Base-by-base conservation (phyloP, 129 eudicot genomes). In the Cynara cardunculus region DNA sequence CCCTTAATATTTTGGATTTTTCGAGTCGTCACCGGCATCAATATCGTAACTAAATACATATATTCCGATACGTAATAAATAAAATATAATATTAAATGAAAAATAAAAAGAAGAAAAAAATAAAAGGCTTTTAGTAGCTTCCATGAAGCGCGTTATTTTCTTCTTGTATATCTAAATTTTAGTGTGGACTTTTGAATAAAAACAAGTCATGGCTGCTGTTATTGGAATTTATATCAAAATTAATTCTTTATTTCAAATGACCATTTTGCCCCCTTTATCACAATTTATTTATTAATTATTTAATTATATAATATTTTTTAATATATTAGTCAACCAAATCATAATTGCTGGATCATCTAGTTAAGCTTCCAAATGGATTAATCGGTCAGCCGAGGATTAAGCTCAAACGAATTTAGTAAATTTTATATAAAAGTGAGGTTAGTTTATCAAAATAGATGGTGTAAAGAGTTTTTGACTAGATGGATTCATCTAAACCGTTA, bases 111-210 rank as follows among this genome's bases (percentile, higher is more conserved):
- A 56, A 56, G 24, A 16, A 56, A 6, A 6, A 41, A 41, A 9
- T 10, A 28, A 44, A 69, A 19, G 35, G 9, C 12, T 67, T 31
- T 32, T 78, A 46, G 84, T 35, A 18, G 70, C 44, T 74, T 81
- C 56, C 46, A 73, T 80, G 64, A 72, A 81, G 56, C 85, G 81
- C 85, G 85, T 82, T 76, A n/a, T 28, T 31, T 28, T 30, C 6
- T 46, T 37, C 5, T 27, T 7, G 39, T 39, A 3, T 37, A 28
- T 5, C 25, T n/a, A 35, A 35, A 18, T n/a, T 30, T 72, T 25
- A 24, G 71, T 73, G 65, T 66, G 32, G 70, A 74, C 56, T 44
- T 66, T 37, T 44, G 71, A 75, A 81, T 75, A 49, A 74, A 56
- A 27, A 82, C 71, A 82, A 28, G 75, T 44, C 69, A n/a, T 35